Percentiles rank a stretch among this genome's conserved stretches.
Conservation (phyloP, 257 asterid genomes). For the Penstemon barbatus region DNA sequence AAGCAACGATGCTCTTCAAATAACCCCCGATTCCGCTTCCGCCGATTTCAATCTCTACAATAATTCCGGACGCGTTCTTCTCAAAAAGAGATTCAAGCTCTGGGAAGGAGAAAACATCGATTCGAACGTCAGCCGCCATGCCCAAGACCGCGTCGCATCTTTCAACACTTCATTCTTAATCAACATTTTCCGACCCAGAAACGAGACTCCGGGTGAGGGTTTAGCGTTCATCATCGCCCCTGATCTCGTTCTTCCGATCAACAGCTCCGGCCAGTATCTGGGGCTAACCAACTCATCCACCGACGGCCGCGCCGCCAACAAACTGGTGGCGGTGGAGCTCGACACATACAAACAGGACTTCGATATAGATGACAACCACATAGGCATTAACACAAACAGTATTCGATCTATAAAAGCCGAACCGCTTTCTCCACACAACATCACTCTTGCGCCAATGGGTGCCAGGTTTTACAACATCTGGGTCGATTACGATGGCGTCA, state of each 20-base stretch:
- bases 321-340: conserved; percentile 74
- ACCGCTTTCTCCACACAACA: conserved; percentile 39
- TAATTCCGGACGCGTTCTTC: conserved; percentile 55
- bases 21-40: conserved; percentile 58
- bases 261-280: conserved; percentile 69
- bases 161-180: conserved; percentile 74
- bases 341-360: conserved; percentile 70
- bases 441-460: conserved; percentile 52
- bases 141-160: conserved; percentile 38
- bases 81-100: conserved; percentile 44
- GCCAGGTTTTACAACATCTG: conserved; percentile 61
- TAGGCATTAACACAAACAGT: conserved; percentile 62
- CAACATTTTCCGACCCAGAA: conserved; percentile 33
- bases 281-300: conserved; percentile 69
- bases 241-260: conserved; percentile 33
- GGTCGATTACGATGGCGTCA: conserved; percentile 68
- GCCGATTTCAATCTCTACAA: conserved; percentile 13
- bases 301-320: conserved; percentile 47
- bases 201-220: conserved; percentile 61
- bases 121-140: background rate
- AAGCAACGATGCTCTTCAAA: conserved; percentile 57
- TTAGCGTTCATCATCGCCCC: conserved; percentile 69
- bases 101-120: conserved; percentile 43
- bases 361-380: conserved; percentile 79
- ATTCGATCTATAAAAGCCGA: conserved; percentile 41